phyloP scores from a whole-genome alignment of 192 early-diverging fungal genomes.

The Pecoramyces ruminantium region DNA sequence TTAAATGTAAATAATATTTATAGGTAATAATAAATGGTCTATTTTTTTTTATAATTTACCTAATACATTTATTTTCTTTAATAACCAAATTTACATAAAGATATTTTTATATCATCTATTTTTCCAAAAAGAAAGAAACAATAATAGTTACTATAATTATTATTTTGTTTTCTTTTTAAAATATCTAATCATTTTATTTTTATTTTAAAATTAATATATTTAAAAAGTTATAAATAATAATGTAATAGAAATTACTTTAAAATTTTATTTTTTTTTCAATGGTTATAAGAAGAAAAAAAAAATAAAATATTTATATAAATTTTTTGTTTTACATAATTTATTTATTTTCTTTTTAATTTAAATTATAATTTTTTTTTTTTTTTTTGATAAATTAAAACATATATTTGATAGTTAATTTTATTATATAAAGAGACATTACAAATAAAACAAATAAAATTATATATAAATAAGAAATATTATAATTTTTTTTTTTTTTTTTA shows the following conservation, averaged over 20 bases:
- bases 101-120: too few relatives aligned
- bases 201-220: not conserved
- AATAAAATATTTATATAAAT: too few relatives aligned
- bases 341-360: not conserved
- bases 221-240: not conserved
- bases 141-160: too few relatives aligned
- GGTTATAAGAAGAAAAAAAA: too few relatives aligned
- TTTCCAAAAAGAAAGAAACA: too few relatives aligned
- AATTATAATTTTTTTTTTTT: not conserved
- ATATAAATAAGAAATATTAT: not conserved
- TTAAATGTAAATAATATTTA: not conserved
- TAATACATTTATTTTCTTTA: too few relatives aligned
- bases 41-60: not conserved
- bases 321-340: not conserved
- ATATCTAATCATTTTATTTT: not conserved
- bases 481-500: too few relatives aligned
- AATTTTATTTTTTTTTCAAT: too few relatives aligned
- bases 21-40: not conserved
- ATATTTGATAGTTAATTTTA: not conserved
- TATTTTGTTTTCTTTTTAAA: not conserved
- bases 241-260: not conserved
- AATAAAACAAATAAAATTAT: not conserved
- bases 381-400: not conserved
- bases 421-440: not conserved
- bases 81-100: too few relatives aligned